Conservation (phyloP, 345 rosid species). For the Chamaenerion angustifolium region DNA sequence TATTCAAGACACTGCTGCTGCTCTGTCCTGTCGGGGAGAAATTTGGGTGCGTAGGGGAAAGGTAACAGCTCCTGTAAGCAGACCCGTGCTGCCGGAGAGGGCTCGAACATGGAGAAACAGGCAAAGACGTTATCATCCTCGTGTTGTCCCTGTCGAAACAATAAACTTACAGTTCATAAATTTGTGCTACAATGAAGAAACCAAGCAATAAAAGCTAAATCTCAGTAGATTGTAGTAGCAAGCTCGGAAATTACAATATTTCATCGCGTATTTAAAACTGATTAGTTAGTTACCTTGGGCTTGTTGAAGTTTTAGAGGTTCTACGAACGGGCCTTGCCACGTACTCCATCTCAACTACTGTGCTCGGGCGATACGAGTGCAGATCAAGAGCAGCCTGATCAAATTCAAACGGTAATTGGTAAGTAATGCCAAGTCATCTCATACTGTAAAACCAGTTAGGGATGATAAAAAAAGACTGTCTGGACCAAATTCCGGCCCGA, state of each 20-base stretch:
- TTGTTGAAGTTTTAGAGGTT: slow-evolving; percentile 28
- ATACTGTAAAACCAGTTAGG: too few species aligned
- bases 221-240: too few species aligned
- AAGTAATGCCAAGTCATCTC: too few species aligned
- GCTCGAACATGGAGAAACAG: slow-evolving; percentile 87
- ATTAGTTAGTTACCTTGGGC: slow-evolving; percentile 35
- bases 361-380: slow-evolving; percentile 34
- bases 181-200: not conserved
- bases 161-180: not conserved
- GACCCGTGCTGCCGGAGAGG: slow-evolving; percentile 59
- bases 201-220: not conserved
- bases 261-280: not conserved
- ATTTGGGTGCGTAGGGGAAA: slow-evolving; percentile 76
- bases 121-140: slow-evolving; percentile 64
- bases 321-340: slow-evolving; percentile 21
- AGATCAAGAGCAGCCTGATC: slow-evolving; percentile 63
- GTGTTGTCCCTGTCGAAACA: slow-evolving; percentile 39
- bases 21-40: slow-evolving; percentile 33
- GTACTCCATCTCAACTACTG: slow-evolving; percentile 35
- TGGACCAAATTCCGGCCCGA: too few species aligned
- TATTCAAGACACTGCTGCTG: slow-evolving; percentile 22
- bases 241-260: too few species aligned
- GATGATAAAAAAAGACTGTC: too few species aligned
- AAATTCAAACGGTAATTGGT: too few species aligned
- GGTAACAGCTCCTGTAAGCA: slow-evolving; percentile 48